These are phyloP conservation scores for Colletotrichum costaricense DNA, from an alignment of 2,329 filamentous ascomycete species.

Conservation along the genomic window DNA sequence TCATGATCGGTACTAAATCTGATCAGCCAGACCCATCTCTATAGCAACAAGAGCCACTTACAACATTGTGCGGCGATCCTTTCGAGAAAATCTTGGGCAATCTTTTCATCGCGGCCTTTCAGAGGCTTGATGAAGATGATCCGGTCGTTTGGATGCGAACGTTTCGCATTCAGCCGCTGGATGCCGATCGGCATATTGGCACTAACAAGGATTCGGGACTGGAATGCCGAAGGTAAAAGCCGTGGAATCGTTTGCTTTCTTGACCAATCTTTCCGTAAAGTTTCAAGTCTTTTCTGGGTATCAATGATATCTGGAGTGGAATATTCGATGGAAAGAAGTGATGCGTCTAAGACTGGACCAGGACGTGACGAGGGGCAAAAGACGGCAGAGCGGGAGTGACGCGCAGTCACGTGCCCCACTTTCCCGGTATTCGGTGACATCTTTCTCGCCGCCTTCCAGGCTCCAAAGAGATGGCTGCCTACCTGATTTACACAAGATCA, in stretches of 20 bases:
- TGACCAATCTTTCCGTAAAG: background rate
- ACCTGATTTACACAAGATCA: no score
- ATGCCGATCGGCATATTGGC: constrained; percentile 80
- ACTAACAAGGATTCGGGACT: background rate
- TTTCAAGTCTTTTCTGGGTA: background rate
- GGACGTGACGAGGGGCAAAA: constrained; percentile 12
- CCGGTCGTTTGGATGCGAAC: constrained; percentile 78
- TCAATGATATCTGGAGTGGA: background rate
- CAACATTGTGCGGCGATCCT: constrained; percentile 84
- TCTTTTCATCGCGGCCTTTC: constrained; percentile 69
- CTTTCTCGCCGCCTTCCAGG: background rate
- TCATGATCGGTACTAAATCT: constrained; percentile 73
- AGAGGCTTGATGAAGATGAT: constrained; percentile 90
- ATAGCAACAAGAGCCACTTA: constrained; percentile 45
- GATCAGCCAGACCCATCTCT: background rate
- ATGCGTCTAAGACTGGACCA: background rate
- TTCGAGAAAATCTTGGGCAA: constrained; percentile 78
- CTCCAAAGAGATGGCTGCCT: background rate
- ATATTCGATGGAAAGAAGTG: background rate
- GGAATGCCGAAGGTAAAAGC: no score
- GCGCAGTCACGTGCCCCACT: constrained; percentile 27
- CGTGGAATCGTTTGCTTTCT: no score
- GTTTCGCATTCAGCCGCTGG: constrained; percentile 81
- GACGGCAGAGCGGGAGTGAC: constrained; percentile 13
- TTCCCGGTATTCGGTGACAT: background rate